These are phyloP conservation scores for Urtica urens DNA, from an alignment of 306 rosid genomes.

Conservation along the genomic window DNA sequence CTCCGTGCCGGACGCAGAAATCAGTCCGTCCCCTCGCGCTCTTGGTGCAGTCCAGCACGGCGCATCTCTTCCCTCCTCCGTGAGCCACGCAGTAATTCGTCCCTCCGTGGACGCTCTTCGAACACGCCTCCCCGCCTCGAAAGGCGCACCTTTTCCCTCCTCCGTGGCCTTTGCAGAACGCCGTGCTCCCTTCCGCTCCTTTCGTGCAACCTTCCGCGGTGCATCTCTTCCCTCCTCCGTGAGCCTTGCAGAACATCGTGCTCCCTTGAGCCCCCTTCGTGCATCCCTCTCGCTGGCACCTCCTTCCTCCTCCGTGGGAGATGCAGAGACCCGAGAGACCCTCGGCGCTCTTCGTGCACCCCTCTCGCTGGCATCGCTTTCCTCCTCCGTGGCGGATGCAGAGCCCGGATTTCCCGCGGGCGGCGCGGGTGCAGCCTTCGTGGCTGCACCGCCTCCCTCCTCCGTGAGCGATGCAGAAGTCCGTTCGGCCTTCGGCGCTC, in stretches of 20 bases:
- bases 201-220: conserved; percentile 83
- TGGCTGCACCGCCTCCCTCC: conserved; percentile 87
- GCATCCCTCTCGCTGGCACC: conserved; percentile 74
- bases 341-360: conserved; percentile 90
- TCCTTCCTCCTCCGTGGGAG: conserved; percentile 92
- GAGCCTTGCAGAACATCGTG: conserved; percentile 93
- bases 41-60: conserved; percentile 74
- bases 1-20: conserved; percentile 91
- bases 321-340: conserved; percentile 93
- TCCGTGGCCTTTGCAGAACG: conserved; percentile 89
- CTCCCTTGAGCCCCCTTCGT: conserved; percentile 97
- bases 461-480: conserved; percentile 92
- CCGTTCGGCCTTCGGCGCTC: conserved; percentile 97
- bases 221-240: conserved; percentile 92
- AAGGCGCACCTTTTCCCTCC: conserved; percentile 89
- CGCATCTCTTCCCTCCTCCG: conserved; percentile 95
- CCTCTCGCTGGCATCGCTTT: conserved; percentile 83
- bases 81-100: conserved; percentile 93
- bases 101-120: conserved; percentile 93
- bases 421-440: conserved; percentile 77
- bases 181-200: conserved; percentile 95
- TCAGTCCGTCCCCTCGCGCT: conserved; percentile 97
- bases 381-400: conserved; percentile 97
- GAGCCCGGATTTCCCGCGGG: conserved; percentile 90
- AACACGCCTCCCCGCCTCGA: conserved; percentile 69